Evolutionary conservation across 371 early-diverging fungal species (phyloP).

Genomic region (Nematocida homosporus): DNA sequence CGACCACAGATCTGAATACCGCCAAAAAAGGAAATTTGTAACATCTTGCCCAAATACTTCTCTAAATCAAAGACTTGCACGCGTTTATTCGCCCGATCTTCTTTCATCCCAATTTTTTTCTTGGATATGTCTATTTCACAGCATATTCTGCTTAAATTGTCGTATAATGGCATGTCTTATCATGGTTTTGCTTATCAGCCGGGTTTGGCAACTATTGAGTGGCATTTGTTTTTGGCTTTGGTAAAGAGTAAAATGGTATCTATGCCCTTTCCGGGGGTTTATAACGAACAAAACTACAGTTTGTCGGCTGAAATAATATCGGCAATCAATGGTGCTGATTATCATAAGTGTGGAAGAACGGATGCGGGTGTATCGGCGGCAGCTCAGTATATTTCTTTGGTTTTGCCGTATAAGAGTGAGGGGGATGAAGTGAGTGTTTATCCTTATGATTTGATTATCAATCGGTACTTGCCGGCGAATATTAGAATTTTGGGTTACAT

Average conservation of each 20-base stretch:
- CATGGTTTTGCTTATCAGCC: conserved; percentile 55
- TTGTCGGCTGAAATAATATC: not conserved
- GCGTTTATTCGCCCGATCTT: conserved; percentile 32
- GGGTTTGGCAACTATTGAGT: conserved; percentile 40
- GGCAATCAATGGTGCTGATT: not conserved
- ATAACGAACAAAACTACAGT: conserved; percentile 7
- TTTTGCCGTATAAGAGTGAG: conserved; percentile 71
- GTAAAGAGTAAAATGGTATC: conserved; percentile 10
- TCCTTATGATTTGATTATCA: conserved; percentile 76
- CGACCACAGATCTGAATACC: conserved; percentile 31
- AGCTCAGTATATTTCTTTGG: conserved; percentile 73
- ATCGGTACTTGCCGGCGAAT: conserved; percentile 76
- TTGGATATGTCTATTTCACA: not conserved
- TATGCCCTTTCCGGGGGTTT: not conserved
- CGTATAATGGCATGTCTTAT: conserved; percentile 37
- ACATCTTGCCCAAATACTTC: conserved; percentile 27
- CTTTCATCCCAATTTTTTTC: conserved; percentile 55
- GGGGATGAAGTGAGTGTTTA: conserved; percentile 59
- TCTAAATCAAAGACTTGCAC: conserved; percentile 53
- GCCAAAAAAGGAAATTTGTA: conserved; percentile 48
- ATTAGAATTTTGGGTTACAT: conserved; percentile 85
- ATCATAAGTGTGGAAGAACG: conserved; percentile 73
- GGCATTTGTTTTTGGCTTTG: conserved; percentile 17
- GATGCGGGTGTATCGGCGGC: conserved; percentile 86
- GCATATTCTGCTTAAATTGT: conserved; percentile 46